phyloP scores from a whole-genome alignment of 23 red algal genomes.

The Gracilaria domingensis region DNA sequence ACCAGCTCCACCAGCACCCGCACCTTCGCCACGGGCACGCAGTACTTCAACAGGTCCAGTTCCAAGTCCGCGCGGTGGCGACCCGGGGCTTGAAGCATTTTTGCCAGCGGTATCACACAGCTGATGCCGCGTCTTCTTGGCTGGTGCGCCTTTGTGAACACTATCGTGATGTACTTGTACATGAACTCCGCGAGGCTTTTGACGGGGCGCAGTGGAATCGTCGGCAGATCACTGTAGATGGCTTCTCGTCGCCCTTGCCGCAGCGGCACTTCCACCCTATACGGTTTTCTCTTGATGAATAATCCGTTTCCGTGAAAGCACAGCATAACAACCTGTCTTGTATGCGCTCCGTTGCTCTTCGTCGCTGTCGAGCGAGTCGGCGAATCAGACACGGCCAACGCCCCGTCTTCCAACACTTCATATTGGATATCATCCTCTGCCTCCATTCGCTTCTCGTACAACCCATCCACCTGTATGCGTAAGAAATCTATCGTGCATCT shows the following conservation, averaged over 20 bases:
- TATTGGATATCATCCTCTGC: slow-evolving; percentile 26
- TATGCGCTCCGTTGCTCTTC: slow-evolving; percentile 29
- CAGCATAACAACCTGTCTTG: slow-evolving; percentile 42
- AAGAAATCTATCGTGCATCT: slow-evolving; percentile 73
- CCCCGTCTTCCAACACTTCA: slow-evolving; percentile 38
- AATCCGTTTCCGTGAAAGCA: slow-evolving; percentile 58
- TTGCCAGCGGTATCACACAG: slow-evolving; percentile 28
- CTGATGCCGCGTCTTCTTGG: slow-evolving; percentile 17
- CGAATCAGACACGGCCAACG: slow-evolving; percentile 4
- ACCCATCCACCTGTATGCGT: slow-evolving; percentile 26
- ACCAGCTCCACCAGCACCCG: slow-evolving; percentile 49
- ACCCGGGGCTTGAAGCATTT: slow-evolving; percentile 3
- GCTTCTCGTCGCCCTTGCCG: slow-evolving; percentile 34
- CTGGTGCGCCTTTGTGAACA: slow-evolving; percentile 27
- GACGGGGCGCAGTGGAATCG: slow-evolving; percentile 52
- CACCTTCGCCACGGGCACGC: slow-evolving; percentile 13
- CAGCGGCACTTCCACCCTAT: slow-evolving; percentile 42
- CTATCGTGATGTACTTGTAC: slow-evolving; percentile 68
- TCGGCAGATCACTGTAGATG: slow-evolving; percentile 37
- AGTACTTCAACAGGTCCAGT: slow-evolving; percentile 34
- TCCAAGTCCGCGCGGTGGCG: background rate
- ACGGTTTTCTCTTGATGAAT: slow-evolving; percentile 56
- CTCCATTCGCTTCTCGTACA: slow-evolving; percentile 40
- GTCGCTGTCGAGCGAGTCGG: background rate
- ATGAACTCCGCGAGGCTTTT: slow-evolving; percentile 17